A percentile compares a stretch with the other conserved stretches of the same genome.
Conservation (phyloP, 2,329 filamentous ascomycete species). For the Colletotrichum chlorophyti region DNA sequence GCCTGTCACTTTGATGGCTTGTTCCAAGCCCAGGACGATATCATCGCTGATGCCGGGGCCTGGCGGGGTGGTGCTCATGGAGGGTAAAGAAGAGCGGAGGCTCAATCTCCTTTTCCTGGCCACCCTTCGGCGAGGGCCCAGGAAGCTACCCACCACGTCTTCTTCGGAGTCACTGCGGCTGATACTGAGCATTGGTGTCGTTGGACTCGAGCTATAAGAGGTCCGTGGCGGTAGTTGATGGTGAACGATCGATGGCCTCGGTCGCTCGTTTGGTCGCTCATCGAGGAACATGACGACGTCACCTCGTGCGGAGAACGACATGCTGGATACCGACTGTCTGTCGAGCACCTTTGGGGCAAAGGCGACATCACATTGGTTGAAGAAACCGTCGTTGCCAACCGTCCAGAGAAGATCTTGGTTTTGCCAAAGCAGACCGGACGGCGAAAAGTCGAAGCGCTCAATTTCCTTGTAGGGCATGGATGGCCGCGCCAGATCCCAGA, state of each 20-base stretch:
- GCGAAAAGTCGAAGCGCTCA: slow-evolving; percentile 64
- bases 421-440: slow-evolving; percentile 67
- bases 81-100: slow-evolving; percentile 33
- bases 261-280: slow-evolving; percentile 55
- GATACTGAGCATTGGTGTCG: slow-evolving; percentile 57
- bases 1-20: slow-evolving; percentile 64
- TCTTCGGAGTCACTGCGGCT: slow-evolving; percentile 72
- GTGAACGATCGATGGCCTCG: slow-evolving; percentile 47
- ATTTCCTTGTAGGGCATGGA: slow-evolving; percentile 73
- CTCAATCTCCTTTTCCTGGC: slow-evolving; percentile 51
- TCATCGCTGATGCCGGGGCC: slow-evolving; percentile 48
- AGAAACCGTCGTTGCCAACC: slow-evolving; percentile 65
- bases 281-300: slow-evolving; percentile 69
- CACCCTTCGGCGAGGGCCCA: slow-evolving; percentile 52
- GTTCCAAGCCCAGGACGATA: slow-evolving; percentile 59
- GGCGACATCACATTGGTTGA: slow-evolving; percentile 70
- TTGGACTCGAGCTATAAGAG: slow-evolving; percentile 56
- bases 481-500: slow-evolving; percentile 74
- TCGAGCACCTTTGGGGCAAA: slow-evolving; percentile 70
- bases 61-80: slow-evolving; percentile 62
- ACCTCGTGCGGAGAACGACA: slow-evolving; percentile 66
- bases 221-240: slow-evolving; percentile 44
- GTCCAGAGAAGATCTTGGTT: slow-evolving; percentile 72
- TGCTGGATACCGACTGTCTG: slow-evolving; percentile 64
- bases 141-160: slow-evolving; percentile 66